Conservation (phyloP, 805 yeast species). For the Myxozyma mucilagina region DNA sequence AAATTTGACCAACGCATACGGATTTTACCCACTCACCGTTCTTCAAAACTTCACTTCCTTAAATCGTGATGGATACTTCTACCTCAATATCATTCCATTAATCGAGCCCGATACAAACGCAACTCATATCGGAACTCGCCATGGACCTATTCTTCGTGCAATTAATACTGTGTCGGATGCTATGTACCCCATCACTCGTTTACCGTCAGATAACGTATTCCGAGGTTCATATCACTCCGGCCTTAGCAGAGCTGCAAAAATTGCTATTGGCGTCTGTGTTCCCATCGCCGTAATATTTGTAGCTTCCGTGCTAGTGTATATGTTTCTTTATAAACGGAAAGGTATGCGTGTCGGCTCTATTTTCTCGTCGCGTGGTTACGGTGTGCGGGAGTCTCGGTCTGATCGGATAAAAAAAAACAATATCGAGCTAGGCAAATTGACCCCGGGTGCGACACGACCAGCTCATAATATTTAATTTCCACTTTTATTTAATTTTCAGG, state of each 20-base stretch:
- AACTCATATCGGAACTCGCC: conserved; percentile 43
- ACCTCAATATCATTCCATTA: conserved; percentile 45
- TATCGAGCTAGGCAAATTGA: conserved; percentile 17
- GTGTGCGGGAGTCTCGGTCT: conserved; percentile 2
- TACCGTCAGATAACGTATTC: conserved; percentile 46
- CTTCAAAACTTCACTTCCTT: conserved; percentile 20
- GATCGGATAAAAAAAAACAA: conserved; percentile 2
- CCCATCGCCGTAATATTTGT: conserved; percentile 16
- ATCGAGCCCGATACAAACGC: conserved; percentile 43
- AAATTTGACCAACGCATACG: conserved; percentile 43
- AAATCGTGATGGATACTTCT: conserved; percentile 41
- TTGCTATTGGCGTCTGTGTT: conserved; percentile 21
- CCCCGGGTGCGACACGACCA: neutral
- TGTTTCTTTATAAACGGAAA: conserved; percentile 2
- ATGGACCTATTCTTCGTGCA: conserved; percentile 47
- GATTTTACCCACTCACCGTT: conserved; percentile 45
- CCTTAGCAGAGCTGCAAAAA: conserved; percentile 11
- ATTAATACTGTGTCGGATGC: conserved; percentile 41
- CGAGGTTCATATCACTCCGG: conserved; percentile 9
- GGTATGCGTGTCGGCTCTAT: neutral
- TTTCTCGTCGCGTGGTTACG: conserved; percentile 19
- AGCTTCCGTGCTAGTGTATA: conserved; percentile 5
- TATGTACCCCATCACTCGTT: conserved; percentile 39
- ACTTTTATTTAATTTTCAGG: too few relatives aligned
- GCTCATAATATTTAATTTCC: neutral